These are phyloP conservation scores for Rhododendron vialii DNA, from an alignment of 148 eudicot species.

Conservation along the genomic window DNA sequence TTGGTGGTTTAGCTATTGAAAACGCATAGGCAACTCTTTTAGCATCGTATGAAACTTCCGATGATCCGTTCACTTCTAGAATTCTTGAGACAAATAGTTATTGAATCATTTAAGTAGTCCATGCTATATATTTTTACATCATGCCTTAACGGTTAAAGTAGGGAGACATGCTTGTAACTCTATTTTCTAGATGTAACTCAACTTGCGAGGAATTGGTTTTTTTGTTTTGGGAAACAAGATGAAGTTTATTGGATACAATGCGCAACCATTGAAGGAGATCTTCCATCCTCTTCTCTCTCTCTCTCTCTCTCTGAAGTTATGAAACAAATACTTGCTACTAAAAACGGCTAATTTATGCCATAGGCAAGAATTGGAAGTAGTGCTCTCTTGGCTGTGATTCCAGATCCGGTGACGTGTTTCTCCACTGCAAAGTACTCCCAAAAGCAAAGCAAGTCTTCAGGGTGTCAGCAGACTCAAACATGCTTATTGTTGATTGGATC, in stretches of 20 bases:
- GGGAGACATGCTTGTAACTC: not conserved
- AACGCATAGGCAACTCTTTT: not conserved
- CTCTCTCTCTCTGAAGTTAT: not conserved
- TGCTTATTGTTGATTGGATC: slow-evolving; percentile 94
- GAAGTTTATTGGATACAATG: not conserved
- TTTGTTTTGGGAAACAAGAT: not conserved
- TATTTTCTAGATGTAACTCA: not conserved
- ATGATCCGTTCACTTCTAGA: not conserved
- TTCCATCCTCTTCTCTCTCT: not conserved
- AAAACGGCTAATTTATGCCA: slow-evolving; percentile 31
- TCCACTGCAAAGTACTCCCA: slow-evolving; percentile 81
- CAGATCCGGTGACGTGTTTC: slow-evolving; percentile 97
- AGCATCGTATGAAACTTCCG: not conserved
- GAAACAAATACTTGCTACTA: slow-evolving; percentile 8
- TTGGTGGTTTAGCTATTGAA: slow-evolving; percentile 1
- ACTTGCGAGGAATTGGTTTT: not conserved
- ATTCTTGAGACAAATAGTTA: not conserved
- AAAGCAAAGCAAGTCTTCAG: slow-evolving; percentile 74
- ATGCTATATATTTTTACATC: not conserved
- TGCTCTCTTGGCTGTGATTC: slow-evolving; percentile 76
- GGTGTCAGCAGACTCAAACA: slow-evolving; percentile 61
- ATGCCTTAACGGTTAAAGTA: not conserved
- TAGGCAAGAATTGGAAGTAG: slow-evolving; percentile 76
- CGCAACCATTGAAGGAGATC: not conserved
- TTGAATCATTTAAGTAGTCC: not conserved